Conservation (phyloP, 2,329 filamentous ascomycete species). For the Aspergillus luchuensis region DNA sequence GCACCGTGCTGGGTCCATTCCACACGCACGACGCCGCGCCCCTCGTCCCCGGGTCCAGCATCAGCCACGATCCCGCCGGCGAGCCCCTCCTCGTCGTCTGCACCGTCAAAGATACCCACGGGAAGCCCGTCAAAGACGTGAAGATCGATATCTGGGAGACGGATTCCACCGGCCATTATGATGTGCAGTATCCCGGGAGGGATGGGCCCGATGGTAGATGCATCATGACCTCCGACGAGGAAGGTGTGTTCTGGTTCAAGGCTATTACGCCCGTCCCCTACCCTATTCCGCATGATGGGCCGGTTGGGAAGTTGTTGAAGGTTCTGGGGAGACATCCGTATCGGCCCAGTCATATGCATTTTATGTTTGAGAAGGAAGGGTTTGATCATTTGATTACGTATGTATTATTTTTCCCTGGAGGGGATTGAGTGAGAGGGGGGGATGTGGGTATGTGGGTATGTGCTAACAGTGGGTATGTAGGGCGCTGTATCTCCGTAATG, state of each 20-base stretch:
- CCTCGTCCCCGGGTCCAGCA: slow-evolving; percentile 57
- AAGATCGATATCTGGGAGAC: slow-evolving; percentile 86
- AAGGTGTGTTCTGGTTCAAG: slow-evolving; percentile 82
- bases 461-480: slow-evolving; percentile 42
- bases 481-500: slow-evolving; percentile 73
- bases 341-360: slow-evolving; percentile 78
- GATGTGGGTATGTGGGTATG: background rate
- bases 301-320: slow-evolving; percentile 72
- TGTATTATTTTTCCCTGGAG: slow-evolving; percentile 37
- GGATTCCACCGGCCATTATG: slow-evolving; percentile 76
- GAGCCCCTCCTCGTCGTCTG: slow-evolving; percentile 73
- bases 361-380: slow-evolving; percentile 81
- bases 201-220: slow-evolving; percentile 70
- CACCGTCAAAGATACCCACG: slow-evolving; percentile 65
- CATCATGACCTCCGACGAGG: slow-evolving; percentile 66
- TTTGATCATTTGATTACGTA: slow-evolving; percentile 83
- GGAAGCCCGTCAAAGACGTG: slow-evolving; percentile 64
- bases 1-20: slow-evolving; percentile 79
- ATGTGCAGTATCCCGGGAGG: slow-evolving; percentile 72
- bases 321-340: slow-evolving; percentile 72
- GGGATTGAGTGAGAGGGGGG: no score
- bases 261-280: slow-evolving; percentile 84
- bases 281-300: slow-evolving; percentile 80
- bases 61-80: slow-evolving; percentile 70
- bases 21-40: slow-evolving; percentile 74